Evolutionary conservation across 106 monocot genomes (phyloP).

Genomic region (Agapanthus africanus): DNA sequence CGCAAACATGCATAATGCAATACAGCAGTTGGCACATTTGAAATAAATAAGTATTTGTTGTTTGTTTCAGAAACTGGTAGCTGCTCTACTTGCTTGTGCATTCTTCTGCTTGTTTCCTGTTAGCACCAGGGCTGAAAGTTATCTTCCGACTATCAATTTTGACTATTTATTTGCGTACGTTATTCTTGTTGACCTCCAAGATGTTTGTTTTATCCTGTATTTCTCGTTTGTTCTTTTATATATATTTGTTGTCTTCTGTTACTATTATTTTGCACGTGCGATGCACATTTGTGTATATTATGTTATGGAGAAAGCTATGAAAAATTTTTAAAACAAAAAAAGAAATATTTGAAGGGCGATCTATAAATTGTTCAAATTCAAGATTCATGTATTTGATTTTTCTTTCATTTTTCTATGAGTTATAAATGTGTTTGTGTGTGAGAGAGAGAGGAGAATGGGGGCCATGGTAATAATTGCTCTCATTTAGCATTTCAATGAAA

Average conservation of each 20-base stretch:
- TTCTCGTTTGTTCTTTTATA: not conserved
- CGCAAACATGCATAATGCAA: slow-evolving; percentile 1
- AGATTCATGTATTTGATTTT: too few relatives aligned
- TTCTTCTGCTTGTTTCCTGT: slow-evolving; percentile 81
- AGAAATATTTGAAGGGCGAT: too few relatives aligned
- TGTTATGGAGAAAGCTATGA: too few relatives aligned
- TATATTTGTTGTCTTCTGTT: not conserved
- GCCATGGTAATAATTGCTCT: too few relatives aligned
- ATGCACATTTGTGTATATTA: too few relatives aligned
- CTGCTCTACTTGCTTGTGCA: slow-evolving; percentile 69
- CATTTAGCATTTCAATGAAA: too few relatives aligned
- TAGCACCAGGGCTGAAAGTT: slow-evolving; percentile 23
- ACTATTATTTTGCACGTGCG: too few relatives aligned
- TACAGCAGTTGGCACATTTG: not conserved
- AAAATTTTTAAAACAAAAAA: too few relatives aligned
- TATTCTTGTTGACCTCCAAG: not conserved
- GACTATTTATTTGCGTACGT: slow-evolving; percentile 74
- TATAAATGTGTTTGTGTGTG: too few relatives aligned
- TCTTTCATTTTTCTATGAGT: too few relatives aligned
- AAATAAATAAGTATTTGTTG: not conserved
- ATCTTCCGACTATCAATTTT: slow-evolving; percentile 82
- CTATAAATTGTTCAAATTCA: too few relatives aligned
- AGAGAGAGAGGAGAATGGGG: too few relatives aligned
- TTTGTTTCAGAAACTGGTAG: slow-evolving; percentile 59
- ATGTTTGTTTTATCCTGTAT: not conserved